Evolutionary conservation across 148 eudicot species (phyloP), one percentile per base, ranked within the genome.

Genomic region (Rhododendron kiyosumense): DNA sequence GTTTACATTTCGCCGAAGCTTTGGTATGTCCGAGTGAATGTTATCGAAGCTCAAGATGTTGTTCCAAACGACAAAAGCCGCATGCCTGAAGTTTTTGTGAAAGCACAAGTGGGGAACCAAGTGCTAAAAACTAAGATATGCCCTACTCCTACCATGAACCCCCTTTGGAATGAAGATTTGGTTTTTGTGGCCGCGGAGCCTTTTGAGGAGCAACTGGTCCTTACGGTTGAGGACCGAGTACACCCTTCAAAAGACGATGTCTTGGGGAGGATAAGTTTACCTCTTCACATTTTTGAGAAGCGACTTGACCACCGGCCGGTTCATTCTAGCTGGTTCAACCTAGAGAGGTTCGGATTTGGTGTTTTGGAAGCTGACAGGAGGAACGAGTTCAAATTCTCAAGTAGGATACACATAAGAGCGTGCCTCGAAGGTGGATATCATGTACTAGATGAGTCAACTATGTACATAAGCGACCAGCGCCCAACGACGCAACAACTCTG

Each of bases 361-460:
- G 71, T 17, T 30, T 14, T 85, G 71, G 91, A 89, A 83, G 87
- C 45, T 46, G 89, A 89, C 52, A 83, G 87, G 84, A 85, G 89
- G 77, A 79, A 59, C 38, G 92, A 89, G 83, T 78, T 48, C 76
- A 87, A 86, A 52, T 87, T 90, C 76, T 86, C 92, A 12, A 90
- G 92, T 75, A 88, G 92, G 54, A 77, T 90, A 69, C 92, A 90
- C 65, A 10, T 90, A 7, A 86, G 92, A 46, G 92, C 86, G 12
- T 90, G 90, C 32, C 89, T 90, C 11, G 92, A 90, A 87, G 92
- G 92, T 38, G 89, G 89, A 67, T 90, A 90, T 77, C 90, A 90
- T 84, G 92, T 90, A 18, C 87, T 88, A 0, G 92, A 90, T 79
- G 90, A 89, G 38, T 87, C 89, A 34, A 86, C 90, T 10, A 45